Evolutionary conservation across 768 basidiomycete genomes (phyloP), one percentile per base, ranked within the genome.

Genomic region (Boletus tylopilopsis): DNA sequence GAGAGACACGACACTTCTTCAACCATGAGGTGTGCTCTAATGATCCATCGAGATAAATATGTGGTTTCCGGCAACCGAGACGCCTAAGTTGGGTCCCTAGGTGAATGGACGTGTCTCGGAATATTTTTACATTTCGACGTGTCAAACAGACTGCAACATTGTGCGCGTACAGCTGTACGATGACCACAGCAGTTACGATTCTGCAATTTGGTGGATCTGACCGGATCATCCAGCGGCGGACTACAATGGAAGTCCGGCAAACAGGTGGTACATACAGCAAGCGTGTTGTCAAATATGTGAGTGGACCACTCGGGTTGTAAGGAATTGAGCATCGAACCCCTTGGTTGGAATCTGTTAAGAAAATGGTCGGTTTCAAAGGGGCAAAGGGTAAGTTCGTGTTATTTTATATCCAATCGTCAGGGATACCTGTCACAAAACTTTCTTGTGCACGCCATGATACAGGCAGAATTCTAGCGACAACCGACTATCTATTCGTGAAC

Each of bases 61-160:
- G 13, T 30, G 6, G 29, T 30, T 49, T 6, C 47, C 43, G n/a
- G 21, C 51, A 61, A 7, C 41, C 13, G 22, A 6, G 12, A 22
- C 47, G 57, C 19, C 1, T 5, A 12, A 50, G 42, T 18, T 42
- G 35, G 32, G 47, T 22, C 13, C 40, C 37, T 11, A 55, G 23
- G 13, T 60, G 56, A 12, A 42, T 16, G 4, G 45, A 42, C 13
- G 18, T 54, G 46, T 34, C 51, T 50, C 15, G 46, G 25, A 4
- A 47, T 27, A 18, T 47, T 60, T 29, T 19, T 33, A 51, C 49
- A 45, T 34, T 34, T 37, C 34, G 49, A n/a, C 22, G 10, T 39
- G 16, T 37, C 21, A 4, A 36, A 29, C n/a, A n/a, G n/a, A n/a
- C n/a, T n/a, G n/a, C n/a, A n/a, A n/a, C n/a, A n/a, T n/a, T n/a